Evolutionary conservation across 495 filamentous ascomycete genomes (phyloP).

Genomic region (Astrothelium subdiscretum): DNA sequence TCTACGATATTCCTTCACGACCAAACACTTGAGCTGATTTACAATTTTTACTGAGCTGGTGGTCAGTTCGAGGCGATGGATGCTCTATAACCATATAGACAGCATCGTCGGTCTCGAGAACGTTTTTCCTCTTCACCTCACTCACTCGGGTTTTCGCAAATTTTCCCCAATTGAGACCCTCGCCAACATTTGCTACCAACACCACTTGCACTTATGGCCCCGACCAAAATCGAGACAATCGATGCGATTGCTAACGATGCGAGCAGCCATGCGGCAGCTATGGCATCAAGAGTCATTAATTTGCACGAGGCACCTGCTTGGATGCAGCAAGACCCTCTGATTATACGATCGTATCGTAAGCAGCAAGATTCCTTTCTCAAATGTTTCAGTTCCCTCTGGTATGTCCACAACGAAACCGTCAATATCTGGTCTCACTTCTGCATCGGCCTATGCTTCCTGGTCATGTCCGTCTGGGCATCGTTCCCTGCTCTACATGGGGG

Average conservation of each 20-base stretch:
- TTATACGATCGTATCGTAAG: conserved; percentile 59
- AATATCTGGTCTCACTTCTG: conserved; percentile 82
- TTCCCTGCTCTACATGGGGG: neutral
- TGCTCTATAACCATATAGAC: neutral
- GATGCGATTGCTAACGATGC: neutral
- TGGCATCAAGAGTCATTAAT: neutral
- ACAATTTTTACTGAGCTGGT: neutral
- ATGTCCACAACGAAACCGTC: conserved; percentile 82
- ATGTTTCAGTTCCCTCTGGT: conserved; percentile 53
- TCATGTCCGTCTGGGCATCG: neutral
- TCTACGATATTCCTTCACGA: neutral
- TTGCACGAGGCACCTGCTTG: conserved; percentile 57
- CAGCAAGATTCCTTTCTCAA: conserved; percentile 50
- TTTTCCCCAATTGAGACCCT: neutral
- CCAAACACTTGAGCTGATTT: neutral
- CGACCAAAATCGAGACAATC: neutral
- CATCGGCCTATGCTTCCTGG: neutral
- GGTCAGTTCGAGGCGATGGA: neutral
- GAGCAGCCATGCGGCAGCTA: neutral
- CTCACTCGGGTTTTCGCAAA: neutral
- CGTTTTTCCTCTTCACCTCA: neutral
- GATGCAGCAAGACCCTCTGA: conserved; percentile 70
- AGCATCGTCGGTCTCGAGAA: neutral
- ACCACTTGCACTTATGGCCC: neutral
- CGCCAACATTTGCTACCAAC: neutral